phyloP scores from a whole-genome alignment of 1,139 yeast species.

The Arxiozyma slooffiae region DNA sequence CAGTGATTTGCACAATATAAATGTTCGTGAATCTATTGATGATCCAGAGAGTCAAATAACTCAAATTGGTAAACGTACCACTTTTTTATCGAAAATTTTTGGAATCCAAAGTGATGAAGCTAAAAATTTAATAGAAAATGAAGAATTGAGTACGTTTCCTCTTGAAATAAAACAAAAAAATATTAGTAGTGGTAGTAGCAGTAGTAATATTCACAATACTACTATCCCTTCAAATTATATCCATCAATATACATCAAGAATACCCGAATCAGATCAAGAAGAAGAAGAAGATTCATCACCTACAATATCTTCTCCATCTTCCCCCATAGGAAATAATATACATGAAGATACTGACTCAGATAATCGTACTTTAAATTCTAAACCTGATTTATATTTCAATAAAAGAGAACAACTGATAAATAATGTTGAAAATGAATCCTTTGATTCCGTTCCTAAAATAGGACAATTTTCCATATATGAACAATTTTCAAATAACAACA shows the following conservation, averaged over 20 bases:
- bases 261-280: slow-evolving; percentile 29
- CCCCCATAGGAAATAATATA: neutral
- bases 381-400: neutral
- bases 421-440: neutral
- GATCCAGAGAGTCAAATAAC: neutral
- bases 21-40: neutral
- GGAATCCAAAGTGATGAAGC: slow-evolving; percentile 32
- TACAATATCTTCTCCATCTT: neutral
- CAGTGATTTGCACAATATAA: neutral
- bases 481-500: neutral
- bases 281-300: too few species aligned
- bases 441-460: neutral
- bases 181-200: neutral
- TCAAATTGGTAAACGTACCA: slow-evolving; percentile 20
- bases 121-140: slow-evolving; percentile 19
- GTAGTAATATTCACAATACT: neutral
- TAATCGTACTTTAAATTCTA: neutral
- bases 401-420: neutral
- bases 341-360: neutral
- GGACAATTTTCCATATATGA: neutral
- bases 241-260: slow-evolving; percentile 10
- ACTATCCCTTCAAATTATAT: slow-evolving; percentile 1
- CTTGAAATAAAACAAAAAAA: neutral
- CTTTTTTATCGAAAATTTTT: slow-evolving; percentile 35
- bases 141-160: slow-evolving; percentile 19